Evolutionary conservation across 495 filamentous ascomycete species (phyloP), one percentile per base, ranked within the genome.

Genomic region (Corynascus novoguineensis): DNA sequence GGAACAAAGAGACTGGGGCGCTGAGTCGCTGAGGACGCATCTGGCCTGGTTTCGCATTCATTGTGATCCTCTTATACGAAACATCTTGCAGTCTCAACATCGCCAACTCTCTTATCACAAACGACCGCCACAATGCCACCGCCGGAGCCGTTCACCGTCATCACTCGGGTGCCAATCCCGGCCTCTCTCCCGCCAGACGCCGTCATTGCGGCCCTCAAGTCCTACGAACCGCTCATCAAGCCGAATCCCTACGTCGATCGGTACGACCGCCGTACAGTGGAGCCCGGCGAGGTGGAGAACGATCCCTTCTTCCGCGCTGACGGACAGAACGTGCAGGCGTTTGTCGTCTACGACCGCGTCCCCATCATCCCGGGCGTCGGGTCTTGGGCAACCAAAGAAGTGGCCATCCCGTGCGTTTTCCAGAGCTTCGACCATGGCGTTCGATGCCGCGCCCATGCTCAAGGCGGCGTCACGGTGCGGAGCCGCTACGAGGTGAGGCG

Each of bases 321-420:
- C 55, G 65, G 67, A 25, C 37, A n/a, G n/a, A 56, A 63, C n/a
- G 60, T 69, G 1, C 41, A 55, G 10, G 60, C 63, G 42, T 73
- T 68, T 54, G 51, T 67, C 48, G 64, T 73, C 51, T 59, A 60
- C 59, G 71, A 75, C 49, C 65, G 63, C 44, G 65, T 75, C 38
- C 68, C 71, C 56, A 61, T 73, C 51, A 63, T 74, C n/a, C 70
- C 71, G 1, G 68, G 68, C 53, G 49, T 70, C 11, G 68, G 66
- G 7, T 49, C 64, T 4, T 57, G 65, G 51, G 63, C 63, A 0
- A 64, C 47, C 19, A 73, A 67, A 57, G 56, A 64, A 22, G 60
- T 73, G 4, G 15, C 37, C 21, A 64, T 72, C 37, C 66, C 69
- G 0, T 70, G 67, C 54, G 50, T 70, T 10, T 71, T 71, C 53